Evolutionary conservation across 2,329 filamentous ascomycete genomes (phyloP).

Genomic region (Fusarium graminum): DNA sequence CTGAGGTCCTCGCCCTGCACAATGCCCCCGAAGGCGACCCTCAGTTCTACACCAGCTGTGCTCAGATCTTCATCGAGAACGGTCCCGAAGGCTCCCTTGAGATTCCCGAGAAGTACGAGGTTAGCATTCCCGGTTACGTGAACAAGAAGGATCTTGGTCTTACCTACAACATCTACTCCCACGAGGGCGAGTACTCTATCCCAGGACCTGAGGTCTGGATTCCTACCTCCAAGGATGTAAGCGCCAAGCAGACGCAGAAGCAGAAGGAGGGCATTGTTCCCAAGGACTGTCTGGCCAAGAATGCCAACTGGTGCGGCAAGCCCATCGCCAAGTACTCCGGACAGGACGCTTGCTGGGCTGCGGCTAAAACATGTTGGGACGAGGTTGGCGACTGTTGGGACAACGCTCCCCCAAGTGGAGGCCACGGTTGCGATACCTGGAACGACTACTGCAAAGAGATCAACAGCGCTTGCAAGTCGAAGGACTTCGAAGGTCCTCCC

Average conservation of each 20-base stretch:
- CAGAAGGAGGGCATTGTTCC: constrained; percentile 66
- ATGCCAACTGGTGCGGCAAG: constrained; percentile 79
- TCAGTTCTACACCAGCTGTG: constrained; percentile 81
- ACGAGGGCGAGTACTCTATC: constrained; percentile 66
- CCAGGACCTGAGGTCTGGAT: constrained; percentile 65
- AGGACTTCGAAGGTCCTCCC: constrained; percentile 63
- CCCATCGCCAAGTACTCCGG: constrained; percentile 69
- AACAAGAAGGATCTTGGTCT: constrained; percentile 66
- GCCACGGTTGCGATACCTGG: constrained; percentile 71
- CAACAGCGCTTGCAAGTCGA: constrained; percentile 58
- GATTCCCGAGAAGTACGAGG: constrained; percentile 63
- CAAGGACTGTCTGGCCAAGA: constrained; percentile 69
- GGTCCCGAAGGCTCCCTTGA: constrained; percentile 60
- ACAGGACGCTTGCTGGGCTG: constrained; percentile 71
- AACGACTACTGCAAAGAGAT: constrained; percentile 70
- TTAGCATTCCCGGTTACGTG: constrained; percentile 77
- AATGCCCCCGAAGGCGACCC: constrained; percentile 69
- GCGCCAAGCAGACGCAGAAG: constrained; percentile 40
- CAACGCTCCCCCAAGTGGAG: constrained; percentile 69
- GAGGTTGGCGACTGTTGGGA: constrained; percentile 72
- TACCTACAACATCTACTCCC: constrained; percentile 72
- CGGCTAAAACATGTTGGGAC: constrained; percentile 67
- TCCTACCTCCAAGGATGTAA: constrained; percentile 50
- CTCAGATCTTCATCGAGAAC: constrained; percentile 73
- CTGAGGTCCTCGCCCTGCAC: constrained; percentile 78